Base-by-base conservation (phyloP, 1,139 yeast species). In the Blastobotrys capitulatus region DNA sequence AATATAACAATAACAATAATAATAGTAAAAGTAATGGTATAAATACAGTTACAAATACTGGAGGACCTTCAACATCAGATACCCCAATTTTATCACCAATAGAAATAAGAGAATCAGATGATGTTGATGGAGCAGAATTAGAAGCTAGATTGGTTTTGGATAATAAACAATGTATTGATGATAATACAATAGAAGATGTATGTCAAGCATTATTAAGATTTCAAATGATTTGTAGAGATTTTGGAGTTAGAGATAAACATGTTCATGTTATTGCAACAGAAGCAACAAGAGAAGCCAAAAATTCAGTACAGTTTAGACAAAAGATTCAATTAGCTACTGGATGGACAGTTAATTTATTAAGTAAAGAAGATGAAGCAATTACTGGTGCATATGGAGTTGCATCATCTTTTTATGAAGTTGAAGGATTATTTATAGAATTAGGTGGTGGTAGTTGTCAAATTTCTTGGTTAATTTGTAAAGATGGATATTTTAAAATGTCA, bases 341-440 rank as follows among this genome's bases (percentile, higher is more conserved):
- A 4, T 82, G 86, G 86, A 72, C 72, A 38, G 84, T 82, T 1
- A 75, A 75, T 46, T 59, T 82, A 22, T 63, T 83, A 46, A 71
- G 77, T 49, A 78, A 78, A 57, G 77, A 76, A 48, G 82, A 78
- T 47, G 89, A 83, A 58, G 84, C 83, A 26, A 68, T 73, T 53
- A 74, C 80, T 8, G 86, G 83, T 10, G 79, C 83, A 0, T 79
- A 77, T 57, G 87, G 88, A 25, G 85, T 82, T 10, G 83, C 84
- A 0, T 79, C 86, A 0, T 79, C 86, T 0, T 81, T 81, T 60
- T 76, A 78, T 60, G 75, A 76, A 29, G 75, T 80, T 1, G 74
- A 78, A 22, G 88, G 88, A 1, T 62, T 82, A 19, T 81, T 79
- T 58, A 73, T 82, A 75, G 87, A 83, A 58, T 67, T 83, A 41